Evolutionary conservation across 768 basidiomycete genomes (phyloP), one percentile per base, ranked within the genome.

Genomic region (Infundibulicybe gibba): DNA sequence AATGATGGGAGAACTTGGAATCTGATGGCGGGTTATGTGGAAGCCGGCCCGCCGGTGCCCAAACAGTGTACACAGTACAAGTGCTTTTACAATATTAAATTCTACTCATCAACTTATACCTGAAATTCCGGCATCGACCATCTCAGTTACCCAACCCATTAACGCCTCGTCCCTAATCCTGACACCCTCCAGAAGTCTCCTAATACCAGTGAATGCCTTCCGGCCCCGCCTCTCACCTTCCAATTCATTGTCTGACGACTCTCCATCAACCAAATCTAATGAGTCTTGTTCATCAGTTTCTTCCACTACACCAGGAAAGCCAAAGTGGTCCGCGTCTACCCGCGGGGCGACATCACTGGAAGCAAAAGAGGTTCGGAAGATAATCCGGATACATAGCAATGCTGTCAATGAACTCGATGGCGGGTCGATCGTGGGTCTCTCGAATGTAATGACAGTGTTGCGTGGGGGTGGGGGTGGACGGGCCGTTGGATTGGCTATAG

Each of bases 321-420:
- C 93, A 63, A 94, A 95, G 52, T 90, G 87, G 48, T 94, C 90
- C 16, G 79, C 85, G 58, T 90, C 86, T 2, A 75, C 83, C 20
- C 87, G 76, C 30, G 88, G 87, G 0, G 77, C 77, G 39, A 66
- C 71, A 52, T 89, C 88, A 6, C 74, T 70, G 5, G 85, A 79
- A 15, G 85, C 83, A 56, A 91, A 90, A 1, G 92, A 80, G 4
- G 81, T 79, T 39, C 89, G 77, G 61, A 90, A 94, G 15, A 95
- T 73, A 48, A 92, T 83, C 8, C 94, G 87, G 40, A 94, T 77
- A 50, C 90, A 81, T 17, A 94, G 77, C 13, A 94, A 68, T 2
- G 93, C 86, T 0, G 90, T 87, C 31, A 94, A 77, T 3, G 91
- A 83, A 43, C 76, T 79, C 12, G 85, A 80, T 2, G 86, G 80